Conservation (phyloP, 1,284 basidiomycete genomes). For the Pterulicium gracile region DNA sequence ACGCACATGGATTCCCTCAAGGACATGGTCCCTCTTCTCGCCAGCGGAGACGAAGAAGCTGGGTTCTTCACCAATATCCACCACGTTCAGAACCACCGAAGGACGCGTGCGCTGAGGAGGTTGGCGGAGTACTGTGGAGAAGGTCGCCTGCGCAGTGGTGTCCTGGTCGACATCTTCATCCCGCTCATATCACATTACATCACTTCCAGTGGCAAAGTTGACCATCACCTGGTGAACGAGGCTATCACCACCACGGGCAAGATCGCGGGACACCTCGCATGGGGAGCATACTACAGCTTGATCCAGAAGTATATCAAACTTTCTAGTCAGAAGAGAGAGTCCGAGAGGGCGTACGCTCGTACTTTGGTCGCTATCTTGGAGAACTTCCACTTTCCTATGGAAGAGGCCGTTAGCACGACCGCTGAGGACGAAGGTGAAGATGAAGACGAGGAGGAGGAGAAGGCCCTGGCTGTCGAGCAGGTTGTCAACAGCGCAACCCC, state of each 20-base stretch:
- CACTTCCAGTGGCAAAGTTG: constrained; percentile 54
- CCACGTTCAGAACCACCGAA: constrained; percentile 90
- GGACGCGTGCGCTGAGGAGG: constrained; percentile 80
- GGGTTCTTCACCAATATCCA: constrained; percentile 96
- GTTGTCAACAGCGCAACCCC: constrained; percentile 18
- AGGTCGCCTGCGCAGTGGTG: constrained; percentile 59
- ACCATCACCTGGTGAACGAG: constrained; percentile 90
- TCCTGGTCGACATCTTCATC: constrained; percentile 76
- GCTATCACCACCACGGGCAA: constrained; percentile 72
- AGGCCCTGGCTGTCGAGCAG: constrained; percentile 14
- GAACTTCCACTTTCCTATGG: constrained; percentile 87
- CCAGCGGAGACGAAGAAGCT: constrained; percentile 87
- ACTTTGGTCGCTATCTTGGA: constrained; percentile 82
- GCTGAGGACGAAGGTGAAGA: constrained; percentile 17
- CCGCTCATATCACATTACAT: constrained; percentile 85
- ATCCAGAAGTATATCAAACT: constrained; percentile 79
- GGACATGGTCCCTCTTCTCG: constrained; percentile 80
- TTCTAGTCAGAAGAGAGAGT: constrained; percentile 60
- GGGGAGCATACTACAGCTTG: constrained; percentile 79
- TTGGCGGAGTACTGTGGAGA: constrained; percentile 76
- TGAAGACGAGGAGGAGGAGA: constrained; percentile 19
- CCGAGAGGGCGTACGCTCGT: constrained; percentile 81
- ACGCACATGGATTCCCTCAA: constrained; percentile 48
- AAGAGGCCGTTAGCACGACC: constrained; percentile 27
- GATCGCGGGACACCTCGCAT: constrained; percentile 66